phyloP scores from a whole-genome alignment of 2,329 filamentous ascomycete species.

The Xylariaceae sp. region DNA sequence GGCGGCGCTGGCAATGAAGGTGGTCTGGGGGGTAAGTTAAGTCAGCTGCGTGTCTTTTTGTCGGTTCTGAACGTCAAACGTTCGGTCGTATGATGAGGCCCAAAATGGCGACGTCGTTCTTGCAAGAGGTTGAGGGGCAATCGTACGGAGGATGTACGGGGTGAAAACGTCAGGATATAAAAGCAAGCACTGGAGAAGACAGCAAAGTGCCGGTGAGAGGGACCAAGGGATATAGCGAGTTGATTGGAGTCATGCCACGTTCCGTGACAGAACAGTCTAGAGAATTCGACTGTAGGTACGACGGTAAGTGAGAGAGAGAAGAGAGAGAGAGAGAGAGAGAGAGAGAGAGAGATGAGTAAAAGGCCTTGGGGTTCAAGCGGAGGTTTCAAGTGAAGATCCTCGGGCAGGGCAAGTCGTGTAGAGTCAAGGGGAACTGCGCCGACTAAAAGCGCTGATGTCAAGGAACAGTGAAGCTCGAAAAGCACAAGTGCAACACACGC shows the following conservation, averaged over 20 bases:
- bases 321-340: neutral
- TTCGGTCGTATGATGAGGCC: neutral
- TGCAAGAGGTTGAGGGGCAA: neutral
- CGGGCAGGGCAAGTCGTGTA: neutral
- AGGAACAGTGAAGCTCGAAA: neutral
- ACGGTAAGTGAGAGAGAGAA: neutral
- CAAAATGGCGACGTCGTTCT: neutral
- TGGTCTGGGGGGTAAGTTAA: slow-evolving; percentile 7
- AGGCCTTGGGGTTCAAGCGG: neutral
- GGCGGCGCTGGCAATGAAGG: slow-evolving; percentile 3
- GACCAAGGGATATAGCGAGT: neutral
- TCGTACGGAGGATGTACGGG: neutral
- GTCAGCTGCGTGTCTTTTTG: slow-evolving; percentile 1
- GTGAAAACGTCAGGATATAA: neutral
- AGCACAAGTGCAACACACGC: neutral
- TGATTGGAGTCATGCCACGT: slow-evolving; percentile 1
- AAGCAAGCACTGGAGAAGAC: neutral
- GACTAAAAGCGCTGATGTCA: neutral
- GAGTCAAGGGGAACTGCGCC: slow-evolving; percentile 1
- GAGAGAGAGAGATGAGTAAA: neutral
- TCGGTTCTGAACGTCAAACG: neutral
- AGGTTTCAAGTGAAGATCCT: neutral
- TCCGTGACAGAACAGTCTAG: neutral
- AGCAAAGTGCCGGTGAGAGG: neutral
- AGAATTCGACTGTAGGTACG: neutral